Conservation (phyloP, 2,329 filamentous ascomycete species). For the Elsinoe perseae region DNA sequence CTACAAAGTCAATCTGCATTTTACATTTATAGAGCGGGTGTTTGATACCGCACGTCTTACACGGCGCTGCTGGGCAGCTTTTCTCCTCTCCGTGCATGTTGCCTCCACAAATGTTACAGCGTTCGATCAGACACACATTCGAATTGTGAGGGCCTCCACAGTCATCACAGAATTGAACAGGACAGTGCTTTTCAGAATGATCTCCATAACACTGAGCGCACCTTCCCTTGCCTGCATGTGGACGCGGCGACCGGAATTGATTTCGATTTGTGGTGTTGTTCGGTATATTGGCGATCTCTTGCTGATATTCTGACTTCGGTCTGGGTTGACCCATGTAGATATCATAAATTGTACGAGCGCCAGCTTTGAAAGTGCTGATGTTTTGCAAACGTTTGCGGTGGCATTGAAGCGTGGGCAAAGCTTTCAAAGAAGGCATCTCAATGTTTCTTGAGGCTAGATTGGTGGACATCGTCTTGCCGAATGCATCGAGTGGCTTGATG, state of each 20-base stretch:
- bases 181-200: background rate
- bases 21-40: background rate
- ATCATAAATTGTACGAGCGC: conserved; percentile 42
- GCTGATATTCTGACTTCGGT: no score
- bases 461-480: conserved; percentile 84
- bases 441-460: conserved; percentile 81
- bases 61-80: background rate
- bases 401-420: conserved; percentile 59
- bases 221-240: background rate
- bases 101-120: no score
- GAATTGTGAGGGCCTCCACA: background rate
- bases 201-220: background rate
- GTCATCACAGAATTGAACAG: background rate
- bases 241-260: background rate
- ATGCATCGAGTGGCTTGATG: conserved; percentile 72
- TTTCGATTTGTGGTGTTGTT: background rate
- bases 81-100: background rate
- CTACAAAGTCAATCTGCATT: background rate
- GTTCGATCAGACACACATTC: no score
- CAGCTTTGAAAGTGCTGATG: conserved; percentile 50
- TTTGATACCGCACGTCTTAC: background rate
- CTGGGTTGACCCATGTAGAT: conserved; percentile 42
- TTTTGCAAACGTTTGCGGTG: conserved; percentile 59
- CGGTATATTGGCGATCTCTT: background rate
- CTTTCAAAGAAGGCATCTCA: conserved; percentile 70